phyloP scores from a whole-genome alignment of 164 flowering plant species.

The Berberis vulgaris region DNA sequence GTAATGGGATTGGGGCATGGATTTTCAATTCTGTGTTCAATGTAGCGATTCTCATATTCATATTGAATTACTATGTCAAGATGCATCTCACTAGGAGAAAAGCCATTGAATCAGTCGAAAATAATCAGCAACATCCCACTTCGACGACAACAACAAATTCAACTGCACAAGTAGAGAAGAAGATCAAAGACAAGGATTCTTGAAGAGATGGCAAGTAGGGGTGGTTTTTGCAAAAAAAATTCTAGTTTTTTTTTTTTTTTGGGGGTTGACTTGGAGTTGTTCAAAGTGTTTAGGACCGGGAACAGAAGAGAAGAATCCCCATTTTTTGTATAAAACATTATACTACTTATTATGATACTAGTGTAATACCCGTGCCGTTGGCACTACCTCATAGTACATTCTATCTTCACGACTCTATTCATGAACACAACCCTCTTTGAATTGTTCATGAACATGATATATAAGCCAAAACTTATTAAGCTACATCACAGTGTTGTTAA shows the following conservation, averaged over 20 bases:
- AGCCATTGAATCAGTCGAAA: neutral
- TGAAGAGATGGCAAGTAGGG: neutral
- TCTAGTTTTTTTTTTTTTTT: neutral
- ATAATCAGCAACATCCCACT: too few relatives aligned
- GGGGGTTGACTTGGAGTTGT: neutral
- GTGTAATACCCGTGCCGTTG: too few relatives aligned
- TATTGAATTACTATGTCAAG: slow-evolving; percentile 37
- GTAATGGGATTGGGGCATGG: slow-evolving; percentile 90
- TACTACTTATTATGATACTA: too few relatives aligned
- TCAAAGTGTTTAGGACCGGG: neutral
- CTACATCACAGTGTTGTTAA: too few relatives aligned
- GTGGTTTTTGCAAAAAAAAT: neutral
- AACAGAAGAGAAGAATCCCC: too few relatives aligned
- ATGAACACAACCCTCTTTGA: too few relatives aligned
- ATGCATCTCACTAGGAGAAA: slow-evolving; percentile 19
- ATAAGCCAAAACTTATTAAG: too few relatives aligned
- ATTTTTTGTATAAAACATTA: too few relatives aligned
- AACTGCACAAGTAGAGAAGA: neutral
- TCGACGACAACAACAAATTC: neutral
- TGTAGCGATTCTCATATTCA: slow-evolving; percentile 29
- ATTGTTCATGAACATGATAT: too few relatives aligned
- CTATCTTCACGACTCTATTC: too few relatives aligned
- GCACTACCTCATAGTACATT: too few relatives aligned
- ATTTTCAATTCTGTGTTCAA: slow-evolving; percentile 47
- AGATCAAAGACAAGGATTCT: slow-evolving; percentile 3